Conservation (phyloP, 2,329 filamentous ascomycete species). For the Scedosporium aurantiacum region DNA sequence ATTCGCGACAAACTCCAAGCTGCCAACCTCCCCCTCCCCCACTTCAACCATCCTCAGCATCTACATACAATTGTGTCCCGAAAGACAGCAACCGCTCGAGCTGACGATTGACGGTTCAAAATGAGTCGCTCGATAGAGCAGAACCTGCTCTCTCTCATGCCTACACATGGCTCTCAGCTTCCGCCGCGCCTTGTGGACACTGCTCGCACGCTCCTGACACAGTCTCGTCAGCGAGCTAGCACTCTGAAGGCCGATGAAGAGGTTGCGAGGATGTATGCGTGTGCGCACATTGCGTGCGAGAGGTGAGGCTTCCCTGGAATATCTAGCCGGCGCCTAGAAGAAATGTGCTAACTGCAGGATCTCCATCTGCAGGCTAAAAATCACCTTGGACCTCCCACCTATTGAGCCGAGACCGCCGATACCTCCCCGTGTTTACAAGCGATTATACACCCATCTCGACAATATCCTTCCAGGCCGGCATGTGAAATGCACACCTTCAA, state of each 20-base stretch:
- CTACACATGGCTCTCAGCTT: slow-evolving; percentile 56
- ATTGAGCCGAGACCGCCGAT: slow-evolving; percentile 68
- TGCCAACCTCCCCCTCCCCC: background rate
- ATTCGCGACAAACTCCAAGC: background rate
- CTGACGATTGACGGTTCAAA: slow-evolving; percentile 7
- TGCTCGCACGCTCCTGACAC: slow-evolving; percentile 62
- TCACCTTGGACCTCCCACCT: slow-evolving; percentile 62
- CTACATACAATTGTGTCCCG: background rate
- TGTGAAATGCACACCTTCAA: slow-evolving; percentile 19
- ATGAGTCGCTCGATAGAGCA: slow-evolving; percentile 72
- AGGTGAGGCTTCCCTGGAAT: slow-evolving; percentile 36
- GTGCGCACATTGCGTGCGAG: slow-evolving; percentile 82
- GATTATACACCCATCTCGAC: slow-evolving; percentile 71
- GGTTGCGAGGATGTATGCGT: slow-evolving; percentile 72
- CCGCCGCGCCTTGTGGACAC: slow-evolving; percentile 61
- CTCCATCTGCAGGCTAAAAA: slow-evolving; percentile 54
- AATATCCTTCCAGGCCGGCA: slow-evolving; percentile 47
- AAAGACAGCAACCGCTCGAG: too few relatives aligned
- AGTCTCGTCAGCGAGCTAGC: slow-evolving; percentile 67
- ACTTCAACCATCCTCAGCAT: background rate
- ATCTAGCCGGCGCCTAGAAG: background rate
- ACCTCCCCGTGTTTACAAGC: slow-evolving; percentile 70
- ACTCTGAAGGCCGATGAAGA: slow-evolving; percentile 79
- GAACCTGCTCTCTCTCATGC: slow-evolving; percentile 61
- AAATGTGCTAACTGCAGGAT: background rate